Evolutionary conservation across 2,329 filamentous ascomycete species (phyloP), one percentile per base, ranked within the genome.

Genomic region (Westerdykella sp.): DNA sequence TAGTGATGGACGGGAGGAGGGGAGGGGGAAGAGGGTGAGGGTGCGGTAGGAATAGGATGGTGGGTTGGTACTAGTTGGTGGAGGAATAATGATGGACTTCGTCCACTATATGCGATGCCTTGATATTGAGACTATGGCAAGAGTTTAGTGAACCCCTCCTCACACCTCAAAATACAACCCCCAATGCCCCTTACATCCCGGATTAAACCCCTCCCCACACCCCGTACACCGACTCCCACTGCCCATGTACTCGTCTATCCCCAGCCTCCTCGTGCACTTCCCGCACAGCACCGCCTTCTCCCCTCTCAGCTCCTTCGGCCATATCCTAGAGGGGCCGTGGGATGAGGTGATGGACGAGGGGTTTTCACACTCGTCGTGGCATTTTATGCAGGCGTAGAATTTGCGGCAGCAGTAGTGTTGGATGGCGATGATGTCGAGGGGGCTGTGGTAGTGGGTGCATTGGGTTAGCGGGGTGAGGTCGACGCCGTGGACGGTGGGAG

Each of bases 401-500:
- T 60, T 64, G 13, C 50, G 41, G 51, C 63, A 67, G 51, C 63
- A 67, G 37, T 50, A 50, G 40, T 66, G 61, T 34, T 65, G 60
- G 45, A 67, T 65, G 42, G 63, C 62, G 44, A 67, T 62, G 45
- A 65, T 63, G 53, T 66, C 63, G 39, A 65, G 56, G 2, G 59
- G 49, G 2, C 59, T 58, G 36, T 56, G 50, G 47, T 53, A 67
- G 43, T 67, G 63, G 9, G 49, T 11, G 46, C 63, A 67, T 55
- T 67, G 62, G 1, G 62, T 64, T 18, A 53, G 42, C 3, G 56
- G 44, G 1, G 59, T 59, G 6, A 66, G 43, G 7, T 51, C 54
- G 28, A 62, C 13, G 34, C 63, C 63, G 39, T 61, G 46, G 6
- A 65, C 50, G 5, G 21, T 37, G 3, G 55, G 56, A 6, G 32